A percentile compares a stretch with the other conserved stretches of the same genome.
These are phyloP conservation scores for Fusarium xylarioides DNA, from an alignment of 2,329 filamentous ascomycete genomes.

Conservation along the genomic window DNA sequence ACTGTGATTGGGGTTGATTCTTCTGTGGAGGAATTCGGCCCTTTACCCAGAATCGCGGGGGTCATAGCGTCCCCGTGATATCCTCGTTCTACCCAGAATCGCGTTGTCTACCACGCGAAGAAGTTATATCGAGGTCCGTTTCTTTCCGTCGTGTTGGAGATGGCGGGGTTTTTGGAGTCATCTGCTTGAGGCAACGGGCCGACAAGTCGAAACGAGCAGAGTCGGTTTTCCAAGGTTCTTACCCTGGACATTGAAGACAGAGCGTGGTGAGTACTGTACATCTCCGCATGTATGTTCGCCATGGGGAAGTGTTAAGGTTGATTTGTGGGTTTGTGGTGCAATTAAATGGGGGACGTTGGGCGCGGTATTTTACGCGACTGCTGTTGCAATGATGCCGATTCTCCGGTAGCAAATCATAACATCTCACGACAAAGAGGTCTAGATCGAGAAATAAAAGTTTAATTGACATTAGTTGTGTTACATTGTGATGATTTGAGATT, in stretches of 20 bases:
- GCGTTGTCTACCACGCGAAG: constrained; percentile 2
- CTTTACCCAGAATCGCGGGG: constrained; percentile 32
- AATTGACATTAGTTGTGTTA: not conserved
- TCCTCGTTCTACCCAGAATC: constrained; percentile 8
- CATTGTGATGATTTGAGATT: not conserved
- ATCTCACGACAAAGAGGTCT: not conserved
- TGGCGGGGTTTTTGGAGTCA: constrained; percentile 21
- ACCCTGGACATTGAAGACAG: not conserved
- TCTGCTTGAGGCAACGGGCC: constrained; percentile 10
- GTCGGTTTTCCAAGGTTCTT: not conserved
- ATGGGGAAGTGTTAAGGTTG: constrained; percentile 21
- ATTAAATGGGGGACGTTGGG: not conserved
- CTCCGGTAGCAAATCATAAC: not conserved
- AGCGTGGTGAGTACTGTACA: not conserved
- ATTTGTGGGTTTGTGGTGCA: constrained; percentile 15
- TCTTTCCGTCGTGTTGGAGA: constrained; percentile 2
- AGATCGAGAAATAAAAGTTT: not conserved
- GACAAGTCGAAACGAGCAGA: not conserved
- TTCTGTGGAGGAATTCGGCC: constrained; percentile 21
- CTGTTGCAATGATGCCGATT: not conserved
- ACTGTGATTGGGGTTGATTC: not conserved
- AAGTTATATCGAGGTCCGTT: not conserved
- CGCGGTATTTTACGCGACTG: not conserved
- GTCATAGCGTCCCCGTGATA: constrained; percentile 25
- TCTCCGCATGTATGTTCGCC: not conserved